These are phyloP conservation scores for Tuber melanosporum DNA, from an alignment of 495 filamentous ascomycete genomes.

Conservation along the genomic window DNA sequence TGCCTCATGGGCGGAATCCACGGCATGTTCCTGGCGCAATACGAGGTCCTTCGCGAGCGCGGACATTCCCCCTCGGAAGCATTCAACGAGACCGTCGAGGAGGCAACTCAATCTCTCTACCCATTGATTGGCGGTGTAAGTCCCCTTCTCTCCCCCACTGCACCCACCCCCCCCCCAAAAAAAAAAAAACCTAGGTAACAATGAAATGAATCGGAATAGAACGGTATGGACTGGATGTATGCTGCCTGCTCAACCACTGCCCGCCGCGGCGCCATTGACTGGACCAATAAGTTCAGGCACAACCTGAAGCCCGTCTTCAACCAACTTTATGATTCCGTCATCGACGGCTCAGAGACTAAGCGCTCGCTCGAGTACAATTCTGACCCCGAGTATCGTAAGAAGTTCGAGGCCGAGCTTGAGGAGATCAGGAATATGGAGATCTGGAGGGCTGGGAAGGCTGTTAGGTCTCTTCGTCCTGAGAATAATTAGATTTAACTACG, in stretches of 20 bases:
- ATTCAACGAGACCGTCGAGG: constrained; percentile 99
- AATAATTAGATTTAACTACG: constrained; percentile 53
- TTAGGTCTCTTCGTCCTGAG: constrained; percentile 85
- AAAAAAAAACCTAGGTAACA: not conserved
- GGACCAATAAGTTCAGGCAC: constrained; percentile 90
- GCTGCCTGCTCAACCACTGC: constrained; percentile 98
- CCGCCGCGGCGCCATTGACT: constrained; percentile 97
- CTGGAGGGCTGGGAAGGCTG: constrained; percentile 97
- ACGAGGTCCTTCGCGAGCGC: constrained; percentile 97
- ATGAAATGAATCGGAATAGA: constrained; percentile 37
- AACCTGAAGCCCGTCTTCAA: constrained; percentile 97
- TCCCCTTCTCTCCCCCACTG: not conserved
- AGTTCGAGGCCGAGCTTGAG: constrained; percentile 91
- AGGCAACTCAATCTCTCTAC: constrained; percentile 96
- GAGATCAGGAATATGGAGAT: constrained; percentile 96
- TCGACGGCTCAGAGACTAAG: constrained; percentile 83
- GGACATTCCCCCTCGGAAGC: constrained; percentile 96
- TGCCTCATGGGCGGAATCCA: constrained; percentile 99
- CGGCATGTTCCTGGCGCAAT: constrained; percentile 99
- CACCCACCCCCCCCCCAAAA: no score
- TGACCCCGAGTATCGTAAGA: constrained; percentile 88
- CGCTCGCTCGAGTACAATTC: constrained; percentile 91
- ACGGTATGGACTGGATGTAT: constrained; percentile 99
- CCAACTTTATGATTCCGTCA: constrained; percentile 85
- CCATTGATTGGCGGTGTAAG: constrained; percentile 73